Base-by-base conservation (phyloP, 2,329 filamentous ascomycete species). In the Fusarium zealandicum region DNA sequence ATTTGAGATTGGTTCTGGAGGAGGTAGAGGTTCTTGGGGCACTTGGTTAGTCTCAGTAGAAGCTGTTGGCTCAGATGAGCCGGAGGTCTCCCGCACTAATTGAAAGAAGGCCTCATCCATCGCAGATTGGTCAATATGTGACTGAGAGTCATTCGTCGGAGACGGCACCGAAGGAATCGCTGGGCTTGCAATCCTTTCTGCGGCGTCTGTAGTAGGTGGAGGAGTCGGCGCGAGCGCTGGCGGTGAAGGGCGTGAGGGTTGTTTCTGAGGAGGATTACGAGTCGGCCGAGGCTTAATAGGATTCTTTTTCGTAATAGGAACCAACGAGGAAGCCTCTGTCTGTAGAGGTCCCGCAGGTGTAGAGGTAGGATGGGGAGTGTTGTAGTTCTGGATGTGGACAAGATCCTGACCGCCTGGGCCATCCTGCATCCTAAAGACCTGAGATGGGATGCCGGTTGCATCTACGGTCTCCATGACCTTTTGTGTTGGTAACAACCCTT, bases 401-500 rank as follows among this genome's bases (percentile, higher is more conserved):
- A 75, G 54, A 43, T 73, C 73, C 37, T 71, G 70, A 7, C 73
- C 73, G 11, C 61, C 57, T 4, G 71, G 72, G 6, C 72, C 73
- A 43, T 70, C 70, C 56, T 70, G 73, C 40, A 77, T 68, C 44
- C 73, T 70, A 40, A 75, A 80, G 11, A 79, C 76, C 12, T 84
- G 80, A 58, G 75, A 69, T 2, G 75, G 75, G 17, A 76, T 68
- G 32, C 70, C 69, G 5, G 56, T 72, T 47, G 69, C 59, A 49
- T 76, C 76, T 8, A 73, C 63, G 63, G 70, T 51, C 54, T 77
- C 64, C 17, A 59, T 51, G 67, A 63, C 63, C 40, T 58, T 68
- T 10, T 57, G 56, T 8, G 47, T 28, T 2, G 48, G 41, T 22
- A 47, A 44, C 16, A 47, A 54, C 8, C 65, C 56, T 41, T 69